phyloP scores from a whole-genome alignment of 305 asterid genomes.

The Fraxinus platypoda region DNA sequence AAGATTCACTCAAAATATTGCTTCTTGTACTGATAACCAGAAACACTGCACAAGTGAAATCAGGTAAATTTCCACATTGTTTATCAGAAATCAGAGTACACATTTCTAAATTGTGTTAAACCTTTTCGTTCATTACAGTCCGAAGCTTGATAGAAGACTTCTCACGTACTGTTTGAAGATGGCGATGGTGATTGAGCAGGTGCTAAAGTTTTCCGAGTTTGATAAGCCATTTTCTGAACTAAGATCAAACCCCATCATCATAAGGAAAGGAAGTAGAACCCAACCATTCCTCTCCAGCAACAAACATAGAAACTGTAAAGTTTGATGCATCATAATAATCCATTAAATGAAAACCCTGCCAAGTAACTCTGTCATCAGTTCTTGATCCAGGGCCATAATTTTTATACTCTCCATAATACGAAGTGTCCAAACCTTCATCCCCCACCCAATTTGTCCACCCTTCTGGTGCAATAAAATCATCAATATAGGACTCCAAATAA shows the following conservation, averaged over 20 bases:
- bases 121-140: background rate
- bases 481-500: conserved; percentile 55
- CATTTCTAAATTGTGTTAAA: background rate
- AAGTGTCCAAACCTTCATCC: conserved; percentile 49
- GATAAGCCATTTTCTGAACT: background rate
- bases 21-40: background rate
- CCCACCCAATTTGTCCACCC: conserved; percentile 80
- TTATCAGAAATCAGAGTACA: background rate
- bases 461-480: conserved; percentile 40
- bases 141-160: background rate
- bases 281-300: conserved; percentile 73
- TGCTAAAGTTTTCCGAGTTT: background rate
- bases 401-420: conserved; percentile 80
- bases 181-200: background rate
- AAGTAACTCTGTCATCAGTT: conserved; percentile 50
- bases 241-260: conserved; percentile 53
- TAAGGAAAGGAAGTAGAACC: conserved; percentile 85
- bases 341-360: conserved; percentile 74
- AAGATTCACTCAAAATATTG: background rate
- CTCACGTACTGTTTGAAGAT: background rate
- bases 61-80: background rate
- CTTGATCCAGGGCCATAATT: conserved; percentile 76
- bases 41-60: background rate
- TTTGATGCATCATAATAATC: conserved; percentile 53
- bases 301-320: conserved; percentile 64